phyloP scores from a whole-genome alignment of 2,329 filamentous ascomycete genomes.

The Pseudogymnoascus sp. region DNA sequence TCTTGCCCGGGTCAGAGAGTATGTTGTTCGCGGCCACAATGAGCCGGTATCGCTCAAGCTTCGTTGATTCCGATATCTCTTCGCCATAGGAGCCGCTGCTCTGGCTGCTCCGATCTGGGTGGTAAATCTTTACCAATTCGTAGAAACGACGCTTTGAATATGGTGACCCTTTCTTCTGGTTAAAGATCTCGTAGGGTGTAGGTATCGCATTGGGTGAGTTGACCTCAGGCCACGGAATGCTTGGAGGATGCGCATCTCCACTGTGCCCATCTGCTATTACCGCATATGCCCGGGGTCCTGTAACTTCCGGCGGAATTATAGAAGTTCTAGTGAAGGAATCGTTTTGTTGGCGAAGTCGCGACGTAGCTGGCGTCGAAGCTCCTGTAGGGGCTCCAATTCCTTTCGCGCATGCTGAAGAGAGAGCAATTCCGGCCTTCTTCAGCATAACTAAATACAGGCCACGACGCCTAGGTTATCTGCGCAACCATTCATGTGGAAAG shows the following conservation, averaged over 20 bases:
- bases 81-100: slow-evolving; percentile 32
- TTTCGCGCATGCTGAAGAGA: slow-evolving; percentile 33
- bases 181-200: slow-evolving; percentile 87
- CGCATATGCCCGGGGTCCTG: slow-evolving; percentile 29
- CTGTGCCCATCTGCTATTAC: slow-evolving; percentile 32
- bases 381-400: slow-evolving; percentile 25
- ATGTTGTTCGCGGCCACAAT: slow-evolving; percentile 83
- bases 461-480: not conserved
- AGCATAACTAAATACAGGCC: slow-evolving; percentile 32
- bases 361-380: slow-evolving; percentile 25
- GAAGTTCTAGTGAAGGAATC: slow-evolving; percentile 14
- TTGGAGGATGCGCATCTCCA: slow-evolving; percentile 27
- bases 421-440: slow-evolving; percentile 36
- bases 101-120: slow-evolving; percentile 63
- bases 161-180: slow-evolving; percentile 48
- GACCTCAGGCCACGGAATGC: slow-evolving; percentile 27
- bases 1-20: slow-evolving; percentile 71
- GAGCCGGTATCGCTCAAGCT: slow-evolving; percentile 83
- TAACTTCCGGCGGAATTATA: slow-evolving; percentile 11
- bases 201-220: slow-evolving; percentile 24
- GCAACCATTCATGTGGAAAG: not conserved
- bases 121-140: slow-evolving; percentile 89
- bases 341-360: slow-evolving; percentile 20
- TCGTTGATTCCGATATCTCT: slow-evolving; percentile 50
- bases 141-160: slow-evolving; percentile 85